Evolutionary conservation across 108 stramenopile species (phyloP).

Genomic region (Cyclotella choctawhatcheeana): DNA sequence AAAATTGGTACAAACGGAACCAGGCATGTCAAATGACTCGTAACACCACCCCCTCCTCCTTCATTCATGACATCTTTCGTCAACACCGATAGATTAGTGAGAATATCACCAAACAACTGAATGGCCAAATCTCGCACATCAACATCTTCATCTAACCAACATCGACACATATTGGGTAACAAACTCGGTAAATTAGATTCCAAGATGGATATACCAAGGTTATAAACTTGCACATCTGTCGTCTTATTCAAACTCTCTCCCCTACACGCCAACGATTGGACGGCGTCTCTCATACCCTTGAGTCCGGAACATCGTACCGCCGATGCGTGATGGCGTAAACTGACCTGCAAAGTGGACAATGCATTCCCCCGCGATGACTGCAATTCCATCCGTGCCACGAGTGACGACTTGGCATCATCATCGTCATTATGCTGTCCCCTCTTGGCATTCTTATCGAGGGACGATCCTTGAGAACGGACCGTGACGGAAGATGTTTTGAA

Average conservation of each 20-base stretch:
- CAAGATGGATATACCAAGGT: constrained; percentile 55
- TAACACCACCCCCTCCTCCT: too few relatives aligned
- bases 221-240: constrained; percentile 13
- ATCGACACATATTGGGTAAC: constrained; percentile 58
- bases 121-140: constrained; percentile 64
- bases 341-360: constrained; percentile 53
- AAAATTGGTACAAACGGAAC: constrained; percentile 70
- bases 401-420: constrained; percentile 19
- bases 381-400: constrained; percentile 43
- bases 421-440: constrained; percentile 10
- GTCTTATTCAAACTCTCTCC: not conserved
- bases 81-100: constrained; percentile 29
- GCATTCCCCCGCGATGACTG: constrained; percentile 70
- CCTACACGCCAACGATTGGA: constrained; percentile 34
- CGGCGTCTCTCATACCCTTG: constrained; percentile 70
- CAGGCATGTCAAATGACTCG: constrained; percentile 29
- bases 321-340: constrained; percentile 71
- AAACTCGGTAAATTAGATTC: constrained; percentile 40
- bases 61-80: not conserved
- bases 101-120: constrained; percentile 53
- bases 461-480: constrained; percentile 52
- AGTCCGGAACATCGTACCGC: constrained; percentile 67
- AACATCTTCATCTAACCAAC: constrained; percentile 77
- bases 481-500: constrained; percentile 77
- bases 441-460: constrained; percentile 34